Percentiles rank a stretch among this genome's conserved stretches.
Conservation (phyloP, 805 yeast genomes). For the Lipomyces japonicus region DNA sequence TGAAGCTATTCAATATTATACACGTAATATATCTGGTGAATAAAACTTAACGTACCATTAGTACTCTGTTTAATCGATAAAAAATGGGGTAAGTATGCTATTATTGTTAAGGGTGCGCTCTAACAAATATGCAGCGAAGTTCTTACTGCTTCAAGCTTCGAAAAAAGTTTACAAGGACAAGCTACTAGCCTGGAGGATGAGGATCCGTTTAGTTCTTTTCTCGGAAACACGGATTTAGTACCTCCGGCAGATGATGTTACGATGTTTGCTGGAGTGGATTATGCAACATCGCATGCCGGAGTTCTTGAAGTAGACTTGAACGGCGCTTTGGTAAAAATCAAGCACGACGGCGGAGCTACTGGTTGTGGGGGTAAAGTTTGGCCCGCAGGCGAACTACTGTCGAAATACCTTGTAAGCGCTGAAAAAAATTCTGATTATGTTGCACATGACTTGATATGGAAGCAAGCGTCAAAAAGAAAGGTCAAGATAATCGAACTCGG, state of each 20-base stretch:
- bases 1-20: too few relatives aligned
- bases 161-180: too few relatives aligned
- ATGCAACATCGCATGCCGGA: slow-evolving; percentile 18
- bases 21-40: too few relatives aligned
- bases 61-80: too few relatives aligned
- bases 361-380: slow-evolving; percentile 66
- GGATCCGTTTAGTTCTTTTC: too few relatives aligned
- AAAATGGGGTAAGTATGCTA: too few relatives aligned
- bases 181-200: too few relatives aligned
- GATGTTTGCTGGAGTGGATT: slow-evolving; percentile 22
- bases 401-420: slow-evolving; percentile 43
- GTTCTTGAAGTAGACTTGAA: slow-evolving; percentile 13
- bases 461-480: neutral
- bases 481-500: slow-evolving; percentile 50
- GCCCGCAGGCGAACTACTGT: slow-evolving; percentile 57
- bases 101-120: too few relatives aligned
- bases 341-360: slow-evolving; percentile 54
- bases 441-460: slow-evolving; percentile 21
- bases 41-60: too few relatives aligned
- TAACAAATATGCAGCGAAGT: too few relatives aligned
- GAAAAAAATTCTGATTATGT: slow-evolving; percentile 12
- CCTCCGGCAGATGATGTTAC: slow-evolving; percentile 12
- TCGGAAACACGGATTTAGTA: slow-evolving; percentile 16
- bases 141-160: too few relatives aligned
- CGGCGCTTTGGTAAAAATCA: slow-evolving; percentile 35